Conservation (phyloP, 306 rosid species). For the Casuarina equisetifolia region DNA sequence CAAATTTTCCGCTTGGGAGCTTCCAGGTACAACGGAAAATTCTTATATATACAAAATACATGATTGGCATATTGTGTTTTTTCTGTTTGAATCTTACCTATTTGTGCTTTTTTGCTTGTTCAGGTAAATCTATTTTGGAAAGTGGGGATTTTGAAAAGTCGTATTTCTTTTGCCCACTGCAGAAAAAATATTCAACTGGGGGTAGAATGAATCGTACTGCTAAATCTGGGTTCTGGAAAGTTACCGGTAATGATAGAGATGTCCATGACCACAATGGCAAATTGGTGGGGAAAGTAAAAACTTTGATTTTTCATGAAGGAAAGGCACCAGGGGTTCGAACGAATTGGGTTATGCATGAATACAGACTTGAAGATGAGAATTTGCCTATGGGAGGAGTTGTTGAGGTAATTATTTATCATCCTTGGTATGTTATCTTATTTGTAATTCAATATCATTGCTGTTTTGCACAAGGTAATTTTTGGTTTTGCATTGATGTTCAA, state of each 20-base stretch:
- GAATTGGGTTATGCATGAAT: slow-evolving; percentile 92
- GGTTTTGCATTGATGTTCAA: background rate
- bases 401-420: slow-evolving; percentile 46
- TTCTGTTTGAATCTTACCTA: background rate
- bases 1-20: slow-evolving; percentile 72
- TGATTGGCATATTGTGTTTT: background rate
- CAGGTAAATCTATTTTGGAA: slow-evolving; percentile 50
- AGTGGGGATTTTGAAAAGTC: slow-evolving; percentile 57
- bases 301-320: slow-evolving; percentile 64
- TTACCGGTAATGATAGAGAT: slow-evolving; percentile 63
- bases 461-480: background rate
- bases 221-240: slow-evolving; percentile 67
- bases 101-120: slow-evolving; percentile 1
- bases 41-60: background rate
- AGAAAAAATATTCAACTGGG: slow-evolving; percentile 62
- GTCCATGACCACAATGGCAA: slow-evolving; percentile 21
- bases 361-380: slow-evolving; percentile 51
- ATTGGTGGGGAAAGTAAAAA: slow-evolving; percentile 65
- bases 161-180: slow-evolving; percentile 65
- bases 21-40: slow-evolving; percentile 53
- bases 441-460: background rate
- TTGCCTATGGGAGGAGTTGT: slow-evolving; percentile 28
- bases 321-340: slow-evolving; percentile 67
- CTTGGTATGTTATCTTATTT: background rate
- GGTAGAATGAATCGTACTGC: slow-evolving; percentile 57